Conservation (phyloP, 2,329 filamentous ascomycete species). For the Sporothrix globosa region DNA sequence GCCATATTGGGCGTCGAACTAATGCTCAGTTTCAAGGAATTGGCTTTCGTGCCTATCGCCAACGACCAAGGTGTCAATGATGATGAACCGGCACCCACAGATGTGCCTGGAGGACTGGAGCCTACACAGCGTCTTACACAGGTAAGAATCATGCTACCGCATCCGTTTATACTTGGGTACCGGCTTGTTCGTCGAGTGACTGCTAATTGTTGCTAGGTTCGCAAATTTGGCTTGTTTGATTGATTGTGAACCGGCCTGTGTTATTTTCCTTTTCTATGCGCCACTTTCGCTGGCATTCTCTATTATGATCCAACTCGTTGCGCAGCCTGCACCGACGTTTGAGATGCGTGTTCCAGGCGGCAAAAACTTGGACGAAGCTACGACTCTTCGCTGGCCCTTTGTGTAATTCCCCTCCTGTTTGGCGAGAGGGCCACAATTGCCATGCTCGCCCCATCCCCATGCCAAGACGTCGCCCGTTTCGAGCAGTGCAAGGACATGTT, state of each 20-base stretch:
- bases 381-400: slow-evolving; percentile 68
- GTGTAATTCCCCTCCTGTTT: slow-evolving; percentile 66
- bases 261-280: neutral
- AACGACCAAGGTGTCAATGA: slow-evolving; percentile 43
- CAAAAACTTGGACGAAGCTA: slow-evolving; percentile 62
- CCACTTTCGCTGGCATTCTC: slow-evolving; percentile 7
- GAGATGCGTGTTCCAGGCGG: slow-evolving; percentile 57
- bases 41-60: slow-evolving; percentile 47
- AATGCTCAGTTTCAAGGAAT: slow-evolving; percentile 28
- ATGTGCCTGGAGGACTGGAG: slow-evolving; percentile 53
- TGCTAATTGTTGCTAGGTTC: slow-evolving; percentile 39
- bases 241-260: neutral
- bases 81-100: slow-evolving; percentile 28
- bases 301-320: slow-evolving; percentile 74
- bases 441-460: slow-evolving; percentile 98
- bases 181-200: slow-evolving; percentile 39
- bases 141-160: slow-evolving; percentile 45
- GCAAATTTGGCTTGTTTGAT: slow-evolving; percentile 43
- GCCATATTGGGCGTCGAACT: neutral
- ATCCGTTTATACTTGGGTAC: no score
- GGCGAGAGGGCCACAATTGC: slow-evolving; percentile 75
- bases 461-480: slow-evolving; percentile 68
- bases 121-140: slow-evolving; percentile 76
- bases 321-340: slow-evolving; percentile 80
- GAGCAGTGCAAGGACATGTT: slow-evolving; percentile 79